Base-by-base conservation (phyloP, 805 yeast species). In the Saccharomyces jurei region DNA sequence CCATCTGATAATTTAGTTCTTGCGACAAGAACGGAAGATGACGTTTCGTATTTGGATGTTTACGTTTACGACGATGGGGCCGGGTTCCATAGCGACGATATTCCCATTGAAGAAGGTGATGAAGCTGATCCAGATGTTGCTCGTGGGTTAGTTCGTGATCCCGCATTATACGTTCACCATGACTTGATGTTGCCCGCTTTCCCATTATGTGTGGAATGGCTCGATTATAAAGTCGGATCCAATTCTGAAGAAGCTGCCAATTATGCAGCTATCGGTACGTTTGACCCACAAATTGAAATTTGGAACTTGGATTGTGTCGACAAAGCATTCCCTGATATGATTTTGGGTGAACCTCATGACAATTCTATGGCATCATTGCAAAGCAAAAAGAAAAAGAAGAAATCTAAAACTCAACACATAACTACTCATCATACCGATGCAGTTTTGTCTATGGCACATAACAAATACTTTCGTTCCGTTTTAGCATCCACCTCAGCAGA, bases 141-240 rank as follows among this genome's bases (percentile, higher is more conserved):
- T 50, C 81, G 77, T 60, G 95, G 92, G 11, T 69, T 82, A 64
- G 79, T 80, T 44, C 80, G 95, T 74, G 94, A 82, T 50, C 80
- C 85, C 53, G 81, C 84, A 41, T 74, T 94, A 59, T 94, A 94
- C 66, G 94, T 92, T 51, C 99, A 94, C 68, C 99, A 94, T 71
- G 99, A 94, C 70, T 73, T 92, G 62, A 89, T 94, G 97, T 78
- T 94, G 57, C 99, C 99, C 1, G 87, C 97, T 1, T 92, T 94
- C 79, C 99, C 99, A 46, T 78, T 94, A 57, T 89, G 97, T 69
- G 91, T 91, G 32, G 99, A 94, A 71, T 92, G 98, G 98, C 70
- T 94, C 58, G 87, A 89, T 70, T 87, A 79, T 69, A 78, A 76
- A 57, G 92, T 95, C 31, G 80, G 77, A 13, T 74, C 71, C 13